Evolutionary conservation across 192 early-diverging fungal genomes (phyloP), one percentile per base, ranked within the genome.

Genomic region (Rhizophagus clarus): DNA sequence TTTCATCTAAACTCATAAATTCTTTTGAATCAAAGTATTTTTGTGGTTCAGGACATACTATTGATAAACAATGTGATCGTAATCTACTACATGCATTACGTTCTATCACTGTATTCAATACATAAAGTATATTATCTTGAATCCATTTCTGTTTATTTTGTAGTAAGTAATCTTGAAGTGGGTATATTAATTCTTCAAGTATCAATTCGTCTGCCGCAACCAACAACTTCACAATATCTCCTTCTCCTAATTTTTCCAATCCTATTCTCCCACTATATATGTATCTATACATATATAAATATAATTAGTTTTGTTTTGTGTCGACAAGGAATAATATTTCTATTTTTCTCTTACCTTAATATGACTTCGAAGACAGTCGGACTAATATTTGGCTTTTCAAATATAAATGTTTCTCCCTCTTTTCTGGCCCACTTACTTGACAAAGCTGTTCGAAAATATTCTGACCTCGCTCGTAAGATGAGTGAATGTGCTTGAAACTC

Each of bases 371-470:
- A 75, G 8, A 75, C 74, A 20, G n/a, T 42, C 32, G 74, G 74
- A n/a, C 34, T 62, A 62, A 76, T 62, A 63, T 76, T 76, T 24
- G 74, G 34, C n/a, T 76, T 76, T 76, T 76, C 74, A 61, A 76
- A 76, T 14, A 76, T 15, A 76, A 62, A 76, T 22, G n/a, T 42
- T 2, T 49, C 24, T 22, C 74, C 74, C 29, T 76, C 37, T 40
- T 62, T 76, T 62, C 8, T 76, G 26, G 61, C 56, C 74, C 74
- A 76, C 26, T 76, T 76, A 62, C 40, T 76, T 42, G 74, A 76
- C 34, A 76, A 76, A 14, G 74, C 74, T 17, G 74, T 49, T 42
- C 61, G 74, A 76, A 76, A 76, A 76, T 76, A 76, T 62, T 76
- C 74, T 22, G 74, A 76, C 56, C 74, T 61, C 8, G 34, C 42